Base-by-base conservation (phyloP, 345 rosid species). In the Eucalyptus tenuipes region DNA sequence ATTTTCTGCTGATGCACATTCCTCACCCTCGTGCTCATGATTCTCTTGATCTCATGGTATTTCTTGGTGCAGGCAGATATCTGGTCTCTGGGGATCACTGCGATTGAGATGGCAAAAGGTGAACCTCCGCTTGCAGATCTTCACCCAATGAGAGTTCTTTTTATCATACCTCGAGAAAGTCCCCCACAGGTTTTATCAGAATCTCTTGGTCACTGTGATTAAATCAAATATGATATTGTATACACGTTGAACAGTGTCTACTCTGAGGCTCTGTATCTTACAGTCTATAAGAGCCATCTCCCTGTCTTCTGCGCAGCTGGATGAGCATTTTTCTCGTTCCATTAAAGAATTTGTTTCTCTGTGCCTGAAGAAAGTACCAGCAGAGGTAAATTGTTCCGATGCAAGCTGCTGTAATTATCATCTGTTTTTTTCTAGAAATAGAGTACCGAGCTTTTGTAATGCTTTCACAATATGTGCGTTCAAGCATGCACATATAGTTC, bases 91-190 rank as follows among this genome's bases (percentile, higher is more conserved):
- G 99, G 99, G 88, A 98, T 98, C 93, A 98, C 99, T 88, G 95
- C 96, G 61, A 98, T 98, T 84, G 99, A 98, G 94, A 97, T 98
- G 99, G 99, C 99, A 16, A 98, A 97, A 91, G 99, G 99, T 92
- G 99, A 98, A 93, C 99, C 99, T 90, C 99, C 99, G 61, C 97
- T 98, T 87, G 96, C 99, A 47, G 99, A 97, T 94, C 99, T 98
- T 91, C 99, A 96, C 91, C 99, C 99, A 82, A 97, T 98, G 99
- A 95, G 99, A 93, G 99, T 97, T 90, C 99, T 98, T 89, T 98
- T 98, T 88, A 98, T 98, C 89, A 98, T 98, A 92, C 99, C 99
- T 75, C 96, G 99, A 91, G 99, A 98, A 94, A 98, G 90, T 93
- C 99, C 99, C 52, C 99, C 99, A 15, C 99, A 98, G 99, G 99